Evolutionary conservation across 257 asterid genomes (phyloP), one percentile per base, ranked within the genome.

Genomic region (Gentiana dahurica): DNA sequence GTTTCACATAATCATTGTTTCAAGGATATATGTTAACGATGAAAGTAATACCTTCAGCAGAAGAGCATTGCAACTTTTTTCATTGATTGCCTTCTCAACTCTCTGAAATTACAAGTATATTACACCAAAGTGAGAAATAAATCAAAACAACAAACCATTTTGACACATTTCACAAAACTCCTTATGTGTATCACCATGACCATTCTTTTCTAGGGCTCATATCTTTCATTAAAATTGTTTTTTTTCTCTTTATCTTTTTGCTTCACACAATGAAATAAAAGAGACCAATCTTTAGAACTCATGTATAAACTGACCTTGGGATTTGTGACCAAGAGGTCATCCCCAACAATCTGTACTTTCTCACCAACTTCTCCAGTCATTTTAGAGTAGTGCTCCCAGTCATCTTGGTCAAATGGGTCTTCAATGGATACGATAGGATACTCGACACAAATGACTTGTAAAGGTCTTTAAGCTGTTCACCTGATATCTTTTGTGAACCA

Each of bases 331-430:
- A 90, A 84, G 43, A 90, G 92, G 56, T 90, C 96, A 55, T 90
- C 98, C 45, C 98, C 98, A 11, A 90, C 96, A 73, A 90, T 90
- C 73, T 90, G 98, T 5, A 91, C 95, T 75, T 79, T 69, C 38
- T 76, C 65, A 41, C 96, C 96, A 10, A 74, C 63, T 76, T 91
- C 98, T 49, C 61, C 13, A 0, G 95, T 90, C 34, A 90, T 34
- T 73, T 87, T 90, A 8, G 94, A 77, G 4, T 90, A 91, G 73
- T 70, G 77, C 72, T 72, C 89, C 96, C 95, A 90, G 83, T 87
- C 98, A 70, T 90, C 98, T 68, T 90, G 96, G 76, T 90, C 98
- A 71, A 87, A 90, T 55, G 96, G 98, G 62, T 84, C 98, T 56
- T 90, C 96, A 55, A 87, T 90, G 13, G 96, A 90, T 9, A 87